Evolutionary conservation across 768 basidiomycete genomes (phyloP).

Genomic region (Trametopsis cervina): DNA sequence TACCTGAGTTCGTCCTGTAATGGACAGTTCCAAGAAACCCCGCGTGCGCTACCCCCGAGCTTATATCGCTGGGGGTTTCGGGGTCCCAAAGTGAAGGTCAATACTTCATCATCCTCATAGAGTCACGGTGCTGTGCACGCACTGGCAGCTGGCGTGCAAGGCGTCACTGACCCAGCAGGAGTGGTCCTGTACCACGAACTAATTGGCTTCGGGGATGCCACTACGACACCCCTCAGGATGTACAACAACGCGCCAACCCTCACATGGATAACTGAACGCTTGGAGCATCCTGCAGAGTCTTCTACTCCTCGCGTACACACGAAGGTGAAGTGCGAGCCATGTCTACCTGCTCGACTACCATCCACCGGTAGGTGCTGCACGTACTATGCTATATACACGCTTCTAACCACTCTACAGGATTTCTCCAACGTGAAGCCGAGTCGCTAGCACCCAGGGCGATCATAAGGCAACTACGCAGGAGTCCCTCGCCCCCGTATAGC

Average conservation of each 20-base stretch:
- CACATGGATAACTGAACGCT: conserved; percentile 21
- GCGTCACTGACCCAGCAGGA: not conserved
- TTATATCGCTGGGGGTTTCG: not conserved
- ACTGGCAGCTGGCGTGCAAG: not conserved
- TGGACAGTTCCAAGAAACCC: too few relatives aligned
- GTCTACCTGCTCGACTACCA: conserved; percentile 66
- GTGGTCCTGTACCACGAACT: too few relatives aligned
- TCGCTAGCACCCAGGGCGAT: conserved; percentile 50
- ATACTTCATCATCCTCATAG: too few relatives aligned
- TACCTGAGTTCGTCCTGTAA: too few relatives aligned
- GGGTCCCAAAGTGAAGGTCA: not conserved
- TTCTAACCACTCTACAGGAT: conserved; percentile 34
- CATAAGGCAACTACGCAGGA: conserved; percentile 33
- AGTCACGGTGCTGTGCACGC: not conserved
- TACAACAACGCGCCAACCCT: conserved; percentile 47
- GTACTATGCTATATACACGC: conserved; percentile 4
- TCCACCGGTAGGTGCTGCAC: conserved; percentile 41
- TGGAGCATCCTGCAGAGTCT: conserved; percentile 15
- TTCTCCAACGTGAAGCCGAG: conserved; percentile 70
- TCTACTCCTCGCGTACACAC: conserved; percentile 26
- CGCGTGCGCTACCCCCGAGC: not conserved
- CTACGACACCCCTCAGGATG: conserved; percentile 24
- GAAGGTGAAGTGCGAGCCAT: conserved; percentile 42
- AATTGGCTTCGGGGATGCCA: not conserved
- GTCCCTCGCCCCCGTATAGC: conserved; percentile 1